Evolutionary conservation across 2,329 filamentous ascomycete species (phyloP), one percentile per base, ranked within the genome.

Genomic region (Alternaria sp.): DNA sequence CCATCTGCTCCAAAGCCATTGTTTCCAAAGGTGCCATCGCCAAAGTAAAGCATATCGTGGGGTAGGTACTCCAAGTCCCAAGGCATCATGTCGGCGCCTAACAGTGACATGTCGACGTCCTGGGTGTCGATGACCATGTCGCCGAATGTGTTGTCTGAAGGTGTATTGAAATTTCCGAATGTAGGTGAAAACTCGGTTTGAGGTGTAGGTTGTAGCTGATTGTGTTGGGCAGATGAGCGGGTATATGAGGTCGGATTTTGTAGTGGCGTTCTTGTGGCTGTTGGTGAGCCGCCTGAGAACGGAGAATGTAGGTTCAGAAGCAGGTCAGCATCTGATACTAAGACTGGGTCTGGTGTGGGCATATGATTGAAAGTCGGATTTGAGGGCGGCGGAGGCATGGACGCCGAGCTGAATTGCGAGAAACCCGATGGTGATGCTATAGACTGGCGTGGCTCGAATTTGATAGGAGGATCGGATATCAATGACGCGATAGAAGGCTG

Each of bases 71-170:
- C 91, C 11, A 93, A 56, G 59, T 78, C 82, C 90, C 91, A 94
- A 0, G 89, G 88, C 84, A 91, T 88, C 79, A 92, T 87, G 46
- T 92, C 90, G 15, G 88, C 86, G 2, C 88, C 89, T 17, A 93
- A 80, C 5, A 87, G 82, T 23, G 86, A 88, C 83, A 94, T 90
- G 67, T 94, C 91, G 32, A 95, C 88, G 67, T 94, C 91, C 66
- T 92, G 91, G 63, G 88, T 90, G 74, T 93, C 89, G 67, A 94
- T 92, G 65, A 91, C 89, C 80, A 93, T 90, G 61, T 84, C 81
- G 5, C 81, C 80, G 50, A 84, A 78, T 1, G 77, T 69, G 6
- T 69, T 70, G 21, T 78, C 70, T 7, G 71, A 68, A 3, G 72
- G 70, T 3, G 68, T 71, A 3, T 73, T 63, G 36, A 75, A 78